Evolutionary conservation across 768 basidiomycete genomes (phyloP), one percentile per base, ranked within the genome.

Genomic region (Multifurca ochricompacta): DNA sequence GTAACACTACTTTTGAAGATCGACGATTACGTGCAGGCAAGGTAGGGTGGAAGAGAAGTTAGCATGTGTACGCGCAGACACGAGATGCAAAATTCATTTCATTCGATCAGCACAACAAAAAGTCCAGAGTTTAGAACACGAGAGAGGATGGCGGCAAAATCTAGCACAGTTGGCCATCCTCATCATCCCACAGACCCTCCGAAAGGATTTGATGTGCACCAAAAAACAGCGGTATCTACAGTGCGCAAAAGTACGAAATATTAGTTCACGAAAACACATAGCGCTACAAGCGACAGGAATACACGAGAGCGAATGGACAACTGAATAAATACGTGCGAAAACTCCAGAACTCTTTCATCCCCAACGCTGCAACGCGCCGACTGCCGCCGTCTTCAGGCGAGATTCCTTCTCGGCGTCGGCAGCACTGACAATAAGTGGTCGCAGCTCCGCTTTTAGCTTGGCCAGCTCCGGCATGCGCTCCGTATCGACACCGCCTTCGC

Each of bases 1-100:
- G 95, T 98, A n/a, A 91, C 93, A 61, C 71, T 99, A 63, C 70
- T 99, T 66, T 70, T 99, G 67, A 91, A 96, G 73, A 97, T 99
- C 13, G 95, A 97, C 67, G 95, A 92, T 64, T 92, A 90, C 63
- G 87, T 90, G 57, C 87, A 89, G 70, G 75, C 82, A 58, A 79
- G 87, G 70, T 87, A 73, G 67, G 64, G 50, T 28, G 30, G 23
- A 23, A 3, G 25, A 19, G 23, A 16, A 36, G 36, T 45, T 46
- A 42, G 28, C 28, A 11, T 32, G 28, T 56, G 49, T 56, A 57
- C 45, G 40, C 31, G 34, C 32, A 47, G 43, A 46, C 19, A 39
- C 14, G 43, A 51, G 25, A 47, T 23, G 25, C 23, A 37, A 49
- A 36, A 54, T 31, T 30, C 54, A 45, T 50, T 50, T 13, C 36